Conservation (phyloP, 306 rosid species). For the Arachis stenosperma region DNA sequence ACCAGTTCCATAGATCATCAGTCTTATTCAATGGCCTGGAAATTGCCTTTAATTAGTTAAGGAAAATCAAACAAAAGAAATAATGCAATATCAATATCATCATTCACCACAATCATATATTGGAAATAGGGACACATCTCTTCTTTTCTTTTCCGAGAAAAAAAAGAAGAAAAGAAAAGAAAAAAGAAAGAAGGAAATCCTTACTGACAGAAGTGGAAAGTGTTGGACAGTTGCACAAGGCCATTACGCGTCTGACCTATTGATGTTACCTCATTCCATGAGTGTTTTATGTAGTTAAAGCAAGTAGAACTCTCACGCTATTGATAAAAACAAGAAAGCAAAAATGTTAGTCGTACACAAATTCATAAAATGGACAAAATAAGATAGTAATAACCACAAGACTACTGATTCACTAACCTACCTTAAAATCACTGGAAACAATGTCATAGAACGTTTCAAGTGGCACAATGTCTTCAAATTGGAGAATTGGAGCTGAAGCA, state of each 20-base stretch:
- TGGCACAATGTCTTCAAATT: conserved; percentile 81
- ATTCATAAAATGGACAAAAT: conserved; percentile 3
- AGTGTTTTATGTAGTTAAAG: conserved; percentile 72
- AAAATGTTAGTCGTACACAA: conserved; percentile 28
- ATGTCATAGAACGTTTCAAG: conserved; percentile 72
- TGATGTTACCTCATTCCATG: conserved; percentile 60
- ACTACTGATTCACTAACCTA: conserved; percentile 27
- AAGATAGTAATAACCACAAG: neutral
- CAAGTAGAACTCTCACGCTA: conserved; percentile 79
- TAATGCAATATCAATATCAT: conserved; percentile 17
- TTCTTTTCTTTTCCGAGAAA: neutral
- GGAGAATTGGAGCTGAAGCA: conserved; percentile 93
- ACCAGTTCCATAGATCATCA: conserved; percentile 61
- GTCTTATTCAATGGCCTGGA: conserved; percentile 54
- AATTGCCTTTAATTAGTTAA: conserved; percentile 39
- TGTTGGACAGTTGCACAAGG: conserved; percentile 59
- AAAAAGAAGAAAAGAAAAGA: no score
- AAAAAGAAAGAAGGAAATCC: neutral
- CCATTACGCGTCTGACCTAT: conserved; percentile 58
- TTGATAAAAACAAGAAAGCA: conserved; percentile 37
- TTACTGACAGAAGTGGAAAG: conserved; percentile 70
- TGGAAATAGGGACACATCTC: conserved; percentile 17
- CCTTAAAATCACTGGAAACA: conserved; percentile 76
- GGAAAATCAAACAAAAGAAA: conserved; percentile 36
- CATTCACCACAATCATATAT: neutral